A percentile compares a stretch with the other conserved stretches of the same genome.
These are phyloP conservation scores for Blastocystis sp. DNA, from an alignment of 352 stramenopile species.

Conservation along the genomic window DNA sequence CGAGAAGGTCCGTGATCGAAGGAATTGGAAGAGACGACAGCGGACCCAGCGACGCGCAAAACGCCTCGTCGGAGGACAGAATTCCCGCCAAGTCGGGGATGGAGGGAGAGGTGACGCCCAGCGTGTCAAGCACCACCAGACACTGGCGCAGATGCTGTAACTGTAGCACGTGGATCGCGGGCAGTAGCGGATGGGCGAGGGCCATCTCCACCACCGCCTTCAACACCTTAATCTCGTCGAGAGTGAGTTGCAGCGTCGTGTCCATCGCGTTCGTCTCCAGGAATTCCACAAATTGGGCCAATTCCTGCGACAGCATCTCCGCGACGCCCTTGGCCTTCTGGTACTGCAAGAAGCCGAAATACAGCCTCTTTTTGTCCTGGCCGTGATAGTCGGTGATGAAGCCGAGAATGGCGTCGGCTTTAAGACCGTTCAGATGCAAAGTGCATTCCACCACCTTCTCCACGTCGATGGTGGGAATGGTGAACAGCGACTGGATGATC, in stretches of 20 bases:
- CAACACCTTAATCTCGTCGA: background rate
- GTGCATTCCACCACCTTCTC: no score
- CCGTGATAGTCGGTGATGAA: no score
- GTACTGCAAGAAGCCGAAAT: no score
- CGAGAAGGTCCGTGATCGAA: background rate
- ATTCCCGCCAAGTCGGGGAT: no score
- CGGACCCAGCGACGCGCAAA: no score
- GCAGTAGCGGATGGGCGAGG: background rate
- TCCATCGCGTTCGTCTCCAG: background rate
- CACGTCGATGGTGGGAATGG: no score
- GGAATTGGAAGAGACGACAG: background rate
- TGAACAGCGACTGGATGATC: no score
- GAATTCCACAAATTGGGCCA: background rate
- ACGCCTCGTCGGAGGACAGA: no score
- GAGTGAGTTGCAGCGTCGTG: background rate
- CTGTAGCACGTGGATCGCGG: background rate
- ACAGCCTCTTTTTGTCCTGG: no score
- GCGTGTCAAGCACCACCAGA: background rate
- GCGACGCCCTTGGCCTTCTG: background rate
- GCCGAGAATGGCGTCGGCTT: no score
- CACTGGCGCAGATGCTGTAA: background rate
- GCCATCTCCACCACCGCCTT: background rate
- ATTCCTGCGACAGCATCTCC: background rate
- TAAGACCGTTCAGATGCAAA: no score
- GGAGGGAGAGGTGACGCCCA: no score